These are phyloP conservation scores for Penicillium sp. DNA, from an alignment of 2,329 filamentous ascomycete species.

Conservation along the genomic window DNA sequence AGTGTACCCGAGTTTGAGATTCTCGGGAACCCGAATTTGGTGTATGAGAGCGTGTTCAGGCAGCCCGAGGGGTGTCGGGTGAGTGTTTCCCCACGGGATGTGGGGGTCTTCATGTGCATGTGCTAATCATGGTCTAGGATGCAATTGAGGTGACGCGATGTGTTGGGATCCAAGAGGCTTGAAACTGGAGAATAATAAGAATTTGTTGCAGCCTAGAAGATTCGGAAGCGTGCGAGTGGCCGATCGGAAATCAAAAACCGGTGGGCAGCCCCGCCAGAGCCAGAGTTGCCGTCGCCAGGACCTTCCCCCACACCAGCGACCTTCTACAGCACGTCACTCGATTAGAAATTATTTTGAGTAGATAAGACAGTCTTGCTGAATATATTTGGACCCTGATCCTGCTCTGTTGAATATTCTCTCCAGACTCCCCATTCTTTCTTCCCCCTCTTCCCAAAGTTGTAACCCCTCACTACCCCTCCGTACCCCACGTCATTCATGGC, in stretches of 20 bases:
- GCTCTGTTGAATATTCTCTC: neutral
- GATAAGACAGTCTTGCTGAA: neutral
- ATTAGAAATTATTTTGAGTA: neutral
- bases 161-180: conserved; percentile 29
- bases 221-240: neutral
- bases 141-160: conserved; percentile 39
- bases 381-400: neutral
- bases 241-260: conserved; percentile 50
- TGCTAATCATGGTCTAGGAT: conserved; percentile 28
- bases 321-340: conserved; percentile 12
- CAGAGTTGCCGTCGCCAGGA: conserved; percentile 48
- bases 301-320: conserved; percentile 37
- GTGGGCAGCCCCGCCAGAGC: conserved; percentile 51
- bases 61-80: conserved; percentile 36
- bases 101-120: neutral
- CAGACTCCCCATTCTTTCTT: neutral
- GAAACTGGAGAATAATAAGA: neutral
- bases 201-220: neutral
- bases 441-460: neutral
- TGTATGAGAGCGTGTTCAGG: conserved; percentile 63
- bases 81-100: conserved; percentile 16
- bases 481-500: conserved; percentile 43
- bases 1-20: conserved; percentile 35
- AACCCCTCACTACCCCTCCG: conserved; percentile 23
- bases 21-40: conserved; percentile 65